Base-by-base conservation (phyloP, 345 rosid genomes). In the Rhodamnia rubescens region DNA sequence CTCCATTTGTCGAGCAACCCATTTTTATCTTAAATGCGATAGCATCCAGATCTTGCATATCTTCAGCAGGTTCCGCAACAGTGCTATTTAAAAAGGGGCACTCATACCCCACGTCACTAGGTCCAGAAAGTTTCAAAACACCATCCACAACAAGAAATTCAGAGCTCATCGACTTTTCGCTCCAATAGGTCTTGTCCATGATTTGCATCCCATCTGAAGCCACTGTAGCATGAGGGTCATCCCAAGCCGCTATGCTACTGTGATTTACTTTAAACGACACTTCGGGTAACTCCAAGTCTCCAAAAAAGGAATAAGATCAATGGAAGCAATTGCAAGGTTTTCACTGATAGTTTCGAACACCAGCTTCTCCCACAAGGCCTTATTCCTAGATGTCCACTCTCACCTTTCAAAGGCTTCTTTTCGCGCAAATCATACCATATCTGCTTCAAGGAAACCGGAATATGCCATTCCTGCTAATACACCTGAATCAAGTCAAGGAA, bases 281-380 rank as follows among this genome's bases (percentile, higher is more conserved):
- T 83, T 83, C 75, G 8, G 85, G 49, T 44, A 56, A 83, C 74
- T 83, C 69, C 85, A 56, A 53, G 42, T 44, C 55, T 26, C 4
- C 2, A 84, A 44, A 36, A 49, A 8, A 26, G 40, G 24, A 24
- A 84, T 57, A 49, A 84, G 61, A 21, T 64, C 83, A 53, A 22
- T 55, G 52, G 50, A 27, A 26, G 78, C 80, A 78, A 78, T 74
- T 21, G 42, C 84, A 54, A 90, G 83, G 84, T 91, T 91, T 83
- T 93, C 94, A 81, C 47, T 59, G 83, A 95, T 91, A 69, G 92
- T 94, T 85, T 92, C 93, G 74, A 74, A 53, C 49, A 93, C 85
- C 90, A 96, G 88, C 56, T 80, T 86, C 88, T 88, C 42, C 42
- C 42, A n/a, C n/a, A n/a, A n/a, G n/a, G n/a, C n/a, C n/a, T n/a